These are phyloP conservation scores for Mycena sanguinolenta DNA, from an alignment of 768 basidiomycete genomes.

Conservation along the genomic window DNA sequence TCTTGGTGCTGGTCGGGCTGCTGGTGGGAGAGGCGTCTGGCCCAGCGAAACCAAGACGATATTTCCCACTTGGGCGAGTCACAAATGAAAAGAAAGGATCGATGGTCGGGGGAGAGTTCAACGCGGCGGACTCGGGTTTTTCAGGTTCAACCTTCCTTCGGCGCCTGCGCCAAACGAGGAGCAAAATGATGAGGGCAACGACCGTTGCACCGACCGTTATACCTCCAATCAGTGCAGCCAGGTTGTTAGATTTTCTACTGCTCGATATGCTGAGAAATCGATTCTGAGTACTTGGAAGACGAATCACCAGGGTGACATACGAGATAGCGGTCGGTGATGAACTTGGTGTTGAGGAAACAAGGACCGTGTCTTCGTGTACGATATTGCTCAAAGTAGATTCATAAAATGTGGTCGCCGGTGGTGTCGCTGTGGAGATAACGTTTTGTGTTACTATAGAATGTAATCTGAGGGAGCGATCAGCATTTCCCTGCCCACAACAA, in stretches of 20 bases:
- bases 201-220: constrained; percentile 1
- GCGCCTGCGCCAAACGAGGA: background rate
- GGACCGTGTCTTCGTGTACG: background rate
- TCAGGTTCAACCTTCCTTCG: background rate
- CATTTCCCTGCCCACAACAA: background rate
- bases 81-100: constrained; percentile 24
- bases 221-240: constrained; percentile 7
- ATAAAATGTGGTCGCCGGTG: background rate
- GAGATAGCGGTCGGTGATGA: background rate
- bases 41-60: background rate
- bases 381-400: background rate
- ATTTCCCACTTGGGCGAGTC: constrained; percentile 6
- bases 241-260: background rate
- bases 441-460: background rate
- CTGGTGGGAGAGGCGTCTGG: too few relatives aligned
- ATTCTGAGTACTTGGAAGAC: background rate
- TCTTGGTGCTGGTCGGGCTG: background rate
- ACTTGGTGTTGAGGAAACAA: background rate
- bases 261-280: background rate
- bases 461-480: background rate
- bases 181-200: background rate
- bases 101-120: background rate
- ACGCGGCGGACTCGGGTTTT: background rate
- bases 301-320: background rate
- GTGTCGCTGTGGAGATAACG: background rate